Conservation (phyloP, 1,284 basidiomycete genomes). For the Cerrena zonata region DNA sequence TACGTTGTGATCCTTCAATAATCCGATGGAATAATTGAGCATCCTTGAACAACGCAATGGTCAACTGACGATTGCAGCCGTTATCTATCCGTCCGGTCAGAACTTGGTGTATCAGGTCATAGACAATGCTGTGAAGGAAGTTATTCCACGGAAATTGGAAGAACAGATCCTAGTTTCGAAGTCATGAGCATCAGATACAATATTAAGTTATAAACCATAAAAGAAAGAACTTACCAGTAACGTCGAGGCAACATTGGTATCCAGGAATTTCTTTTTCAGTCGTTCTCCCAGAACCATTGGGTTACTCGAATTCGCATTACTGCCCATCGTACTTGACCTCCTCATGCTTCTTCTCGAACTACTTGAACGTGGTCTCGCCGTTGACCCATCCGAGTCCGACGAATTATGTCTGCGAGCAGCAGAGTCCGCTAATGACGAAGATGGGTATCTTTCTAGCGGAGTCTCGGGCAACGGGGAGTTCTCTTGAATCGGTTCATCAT, state of each 20-base stretch:
- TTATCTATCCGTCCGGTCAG: conserved; percentile 79
- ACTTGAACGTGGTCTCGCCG: conserved; percentile 33
- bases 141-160: conserved; percentile 98
- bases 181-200: neutral
- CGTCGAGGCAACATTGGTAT: conserved; percentile 65
- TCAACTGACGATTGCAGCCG: conserved; percentile 76
- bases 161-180: conserved; percentile 70
- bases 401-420: conserved; percentile 23
- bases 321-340: conserved; percentile 35
- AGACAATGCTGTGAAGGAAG: conserved; percentile 94
- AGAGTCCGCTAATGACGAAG: conserved; percentile 13
- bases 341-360: conserved; percentile 51
- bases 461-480: conserved; percentile 15
- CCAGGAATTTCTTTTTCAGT: conserved; percentile 72
- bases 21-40: conserved; percentile 76
- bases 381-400: conserved; percentile 32
- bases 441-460: conserved; percentile 20
- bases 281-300: conserved; percentile 62
- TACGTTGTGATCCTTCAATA: conserved; percentile 75
- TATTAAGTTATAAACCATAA: neutral
- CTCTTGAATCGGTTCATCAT: conserved; percentile 40
- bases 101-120: conserved; percentile 94
- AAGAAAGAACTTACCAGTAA: conserved; percentile 55
- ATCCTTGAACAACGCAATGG: conserved; percentile 75
- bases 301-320: conserved; percentile 9